Evolutionary conservation across 495 filamentous ascomycete genomes (phyloP).

Genomic region (Talaromyces nanjingensis): DNA sequence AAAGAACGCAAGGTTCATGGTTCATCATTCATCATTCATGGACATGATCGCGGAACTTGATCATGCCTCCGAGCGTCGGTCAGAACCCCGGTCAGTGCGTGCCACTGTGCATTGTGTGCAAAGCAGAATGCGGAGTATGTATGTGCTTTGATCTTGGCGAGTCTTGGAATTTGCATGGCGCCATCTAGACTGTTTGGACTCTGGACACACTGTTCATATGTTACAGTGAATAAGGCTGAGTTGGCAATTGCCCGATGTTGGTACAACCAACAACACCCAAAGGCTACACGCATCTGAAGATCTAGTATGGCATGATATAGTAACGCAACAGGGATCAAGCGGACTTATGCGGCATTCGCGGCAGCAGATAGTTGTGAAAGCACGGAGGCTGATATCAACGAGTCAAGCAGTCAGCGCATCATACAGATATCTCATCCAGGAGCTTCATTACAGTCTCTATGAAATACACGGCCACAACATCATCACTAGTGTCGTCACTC

Average conservation of each 20-base stretch:
- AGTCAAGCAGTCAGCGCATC: no score
- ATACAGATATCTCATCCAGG: no score
- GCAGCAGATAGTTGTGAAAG: no score
- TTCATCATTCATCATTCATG: no score
- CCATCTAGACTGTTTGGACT: not conserved
- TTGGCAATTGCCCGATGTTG: not conserved
- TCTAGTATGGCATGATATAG: not conserved
- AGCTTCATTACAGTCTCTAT: no score
- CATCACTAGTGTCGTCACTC: no score
- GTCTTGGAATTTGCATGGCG: not conserved
- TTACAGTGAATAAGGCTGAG: not conserved
- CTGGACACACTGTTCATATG: not conserved
- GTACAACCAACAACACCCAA: not conserved
- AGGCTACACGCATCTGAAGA: not conserved
- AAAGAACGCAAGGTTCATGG: not conserved
- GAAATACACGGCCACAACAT: no score
- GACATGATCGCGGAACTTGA: not conserved
- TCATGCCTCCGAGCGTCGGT: not conserved
- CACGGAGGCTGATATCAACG: no score
- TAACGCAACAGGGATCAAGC: not conserved
- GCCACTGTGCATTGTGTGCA: no score
- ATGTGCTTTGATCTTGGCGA: not conserved
- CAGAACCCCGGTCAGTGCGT: not conserved
- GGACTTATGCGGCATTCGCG: no score
- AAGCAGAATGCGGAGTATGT: not conserved